Base-by-base conservation (phyloP, 2,329 filamentous ascomycete species). In the Botryotinia narcissicola region DNA sequence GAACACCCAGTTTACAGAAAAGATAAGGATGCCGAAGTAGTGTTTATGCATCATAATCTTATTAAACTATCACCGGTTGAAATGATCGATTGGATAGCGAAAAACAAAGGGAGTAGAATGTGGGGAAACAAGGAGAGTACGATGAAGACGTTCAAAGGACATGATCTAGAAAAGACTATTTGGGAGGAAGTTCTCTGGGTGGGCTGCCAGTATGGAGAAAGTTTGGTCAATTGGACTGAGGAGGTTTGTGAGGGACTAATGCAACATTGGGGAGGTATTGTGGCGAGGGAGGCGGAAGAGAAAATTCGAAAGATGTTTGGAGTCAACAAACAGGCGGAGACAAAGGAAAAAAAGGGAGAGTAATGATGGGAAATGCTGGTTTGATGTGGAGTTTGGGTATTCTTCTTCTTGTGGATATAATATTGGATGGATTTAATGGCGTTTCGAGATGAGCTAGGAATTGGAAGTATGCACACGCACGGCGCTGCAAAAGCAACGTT, bases 141-240 rank as follows among this genome's bases (percentile, higher is more conserved):
- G 4, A 40, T 73, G 3, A 40, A n/a, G 4, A 54, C 4, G 5
- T 73, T 73, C n/a, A 25, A 32, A 16, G 70, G 54, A 6, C 37
- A 22, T 22, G 73, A 74, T 57, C 42, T 74, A n/a, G 73, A 74
- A 66, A 35, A n/a, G 2, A 46, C 42, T 1, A 29, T 73, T 37
- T 74, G 73, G 73, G 63, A 74, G n/a, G 37, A 70, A n/a, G 8
- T 73, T 35, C 22, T 70, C n/a, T 54, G 48, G 60, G 72, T 73
- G 18, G 72, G 35, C 5, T 73, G 72, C 46, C 46, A 46, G 46
- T 70, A 35, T 25, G 59, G 66, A 32, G 42, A 70, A n/a, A 25
- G 20, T 10, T n/a, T 66, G n/a, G 48, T 29, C 12, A 48, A 44
- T 32, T 71, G 69, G 72, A 61, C 25, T 37, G 22, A 59, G 35